Evolutionary conservation across 73 alveolate genomes (phyloP).

Genomic region (Tetrahymena malaccensis): DNA sequence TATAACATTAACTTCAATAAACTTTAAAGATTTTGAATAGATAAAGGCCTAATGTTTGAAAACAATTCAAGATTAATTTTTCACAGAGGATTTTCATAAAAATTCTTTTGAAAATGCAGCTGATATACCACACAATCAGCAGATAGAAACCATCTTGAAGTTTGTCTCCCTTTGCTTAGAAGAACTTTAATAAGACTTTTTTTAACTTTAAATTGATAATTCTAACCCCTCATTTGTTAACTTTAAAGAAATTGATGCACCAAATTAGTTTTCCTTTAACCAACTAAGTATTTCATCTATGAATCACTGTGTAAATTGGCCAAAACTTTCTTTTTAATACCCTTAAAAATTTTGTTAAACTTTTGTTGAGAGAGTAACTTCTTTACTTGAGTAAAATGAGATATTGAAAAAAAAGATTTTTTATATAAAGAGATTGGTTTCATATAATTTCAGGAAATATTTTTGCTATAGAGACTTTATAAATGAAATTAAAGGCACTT

Average conservation of each 20-base stretch:
- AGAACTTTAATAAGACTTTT: neutral
- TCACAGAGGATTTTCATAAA: neutral
- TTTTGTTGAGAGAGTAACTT: neutral
- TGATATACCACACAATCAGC: neutral
- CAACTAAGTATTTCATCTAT: neutral
- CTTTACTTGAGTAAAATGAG: neutral
- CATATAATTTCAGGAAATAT: neutral
- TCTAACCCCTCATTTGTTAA: neutral
- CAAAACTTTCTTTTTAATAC: neutral
- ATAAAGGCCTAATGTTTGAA: neutral
- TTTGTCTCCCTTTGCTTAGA: neutral
- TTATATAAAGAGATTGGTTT: neutral
- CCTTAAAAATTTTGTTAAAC: neutral
- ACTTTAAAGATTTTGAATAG: neutral
- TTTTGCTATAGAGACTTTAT: neutral
- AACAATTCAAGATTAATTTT: neutral
- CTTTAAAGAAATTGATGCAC: neutral
- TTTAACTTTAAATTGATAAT: neutral
- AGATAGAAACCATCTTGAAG: neutral
- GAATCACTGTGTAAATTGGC: neutral
- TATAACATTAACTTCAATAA: neutral
- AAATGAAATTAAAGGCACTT: neutral
- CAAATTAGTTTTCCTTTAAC: neutral
- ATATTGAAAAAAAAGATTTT: neutral
- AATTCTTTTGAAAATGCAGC: neutral